Base-by-base conservation (phyloP, 2,329 filamentous ascomycete species). In the Fusarium sp. region DNA sequence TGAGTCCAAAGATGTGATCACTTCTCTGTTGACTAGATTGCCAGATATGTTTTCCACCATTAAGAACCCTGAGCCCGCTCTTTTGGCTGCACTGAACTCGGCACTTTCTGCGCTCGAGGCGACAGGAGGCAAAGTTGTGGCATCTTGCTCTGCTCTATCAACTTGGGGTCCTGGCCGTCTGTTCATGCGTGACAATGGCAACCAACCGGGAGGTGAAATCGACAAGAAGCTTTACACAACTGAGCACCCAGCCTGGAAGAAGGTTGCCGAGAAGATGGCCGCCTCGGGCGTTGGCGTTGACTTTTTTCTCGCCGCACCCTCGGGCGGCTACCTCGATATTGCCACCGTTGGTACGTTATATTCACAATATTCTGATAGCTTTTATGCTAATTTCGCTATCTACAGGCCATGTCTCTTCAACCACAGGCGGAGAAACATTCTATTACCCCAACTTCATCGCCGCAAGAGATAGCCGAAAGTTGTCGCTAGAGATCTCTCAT, bases 391-490 rank as follows among this genome's bases (percentile, higher is more conserved):
- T 18, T 59, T 59, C 56, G 59, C 59, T 32, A 18, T 27, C 27
- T 25, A 21, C 56, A 90, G 93, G 94, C 43, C 92, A 97, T 79
- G 88, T 97, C 23, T 89, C 96, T 32, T 90, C 93, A 43, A 90
- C 92, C 30, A 97, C 93, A n/a, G 96, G 96, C 61, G 96, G 96
- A 68, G 96, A 99, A 79, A 93, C 91, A 0, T 99, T 94, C 81
- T 98, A 97, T 82, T 99, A 97, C 78, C 94, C 96, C 47, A 99
- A 98, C 79, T 99, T 97, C 82, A 90, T 97, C 63, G 89, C 92
- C 10, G 92, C 92, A 10, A 89, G 96, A 40, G 96, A 99, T 79
- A 89, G 91, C 45, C 86, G 93, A 59, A 97, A 95, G 82, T 82
- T 99, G 41, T 91, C 91, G 4, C 88, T 91, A 49, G 96, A 99